These are phyloP conservation scores for Jatropha multifida DNA, from an alignment of 441 rosid species.

Conservation along the genomic window DNA sequence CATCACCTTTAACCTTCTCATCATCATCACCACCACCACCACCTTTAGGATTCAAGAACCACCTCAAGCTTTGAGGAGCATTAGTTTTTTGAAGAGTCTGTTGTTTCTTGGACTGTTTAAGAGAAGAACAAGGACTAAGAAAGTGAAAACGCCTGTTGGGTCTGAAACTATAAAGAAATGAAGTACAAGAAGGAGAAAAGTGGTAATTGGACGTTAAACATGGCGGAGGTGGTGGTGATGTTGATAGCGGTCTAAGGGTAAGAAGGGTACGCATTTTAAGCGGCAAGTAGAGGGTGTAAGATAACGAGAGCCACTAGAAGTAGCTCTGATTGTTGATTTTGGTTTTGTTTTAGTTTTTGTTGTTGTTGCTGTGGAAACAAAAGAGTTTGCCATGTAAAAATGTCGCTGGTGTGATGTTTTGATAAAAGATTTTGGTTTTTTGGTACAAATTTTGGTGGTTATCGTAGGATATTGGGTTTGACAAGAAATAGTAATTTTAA, in stretches of 20 bases:
- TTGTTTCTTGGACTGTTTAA: constrained; percentile 67
- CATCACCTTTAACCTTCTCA: constrained; percentile 27
- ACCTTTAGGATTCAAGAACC: constrained; percentile 73
- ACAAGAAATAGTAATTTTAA: background rate
- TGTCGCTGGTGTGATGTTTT: background rate
- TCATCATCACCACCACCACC: constrained; percentile 28
- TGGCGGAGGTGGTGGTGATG: constrained; percentile 27
- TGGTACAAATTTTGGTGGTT: too few relatives aligned
- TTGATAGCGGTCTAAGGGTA: constrained; percentile 23
- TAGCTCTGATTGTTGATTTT: background rate
- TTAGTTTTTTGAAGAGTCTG: constrained; percentile 51
- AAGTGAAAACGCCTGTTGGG: constrained; percentile 75
- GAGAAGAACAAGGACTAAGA: constrained; percentile 72
- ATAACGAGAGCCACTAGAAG: constrained; percentile 16
- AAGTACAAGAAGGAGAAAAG: constrained; percentile 30
- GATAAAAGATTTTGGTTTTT: background rate
- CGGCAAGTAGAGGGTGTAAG: constrained; percentile 13
- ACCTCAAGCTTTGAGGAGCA: constrained; percentile 65
- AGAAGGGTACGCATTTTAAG: constrained; percentile 59
- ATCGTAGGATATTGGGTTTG: background rate
- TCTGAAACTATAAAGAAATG: constrained; percentile 47
- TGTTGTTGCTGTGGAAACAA: background rate
- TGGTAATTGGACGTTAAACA: constrained; percentile 36
- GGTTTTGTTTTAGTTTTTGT: background rate
- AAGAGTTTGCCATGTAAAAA: constrained; percentile 22